Evolutionary conservation across 202 grass and related monocot genomes (phyloP), one percentile per base, ranked within the genome.

Genomic region (Saccharum hybrid): DNA sequence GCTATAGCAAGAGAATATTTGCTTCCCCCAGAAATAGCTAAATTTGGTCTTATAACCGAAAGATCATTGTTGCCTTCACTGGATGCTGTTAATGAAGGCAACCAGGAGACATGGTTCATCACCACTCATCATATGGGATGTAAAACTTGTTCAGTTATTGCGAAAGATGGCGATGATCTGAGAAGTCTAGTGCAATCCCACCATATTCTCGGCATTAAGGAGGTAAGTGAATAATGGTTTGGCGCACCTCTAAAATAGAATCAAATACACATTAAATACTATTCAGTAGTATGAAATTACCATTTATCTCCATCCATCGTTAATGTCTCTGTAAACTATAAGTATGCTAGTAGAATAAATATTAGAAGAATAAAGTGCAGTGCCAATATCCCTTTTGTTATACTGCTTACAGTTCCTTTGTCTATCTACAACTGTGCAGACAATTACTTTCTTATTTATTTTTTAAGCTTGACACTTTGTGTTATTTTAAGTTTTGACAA

Each of bases 1-100:
- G 76, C 87, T 81, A 65, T 92, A 82, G 88, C 91, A 86, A 98
- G 90, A 81, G 96, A 98, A 70, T 73, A 88, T 79, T 92, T 98
- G 91, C 83, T 93, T 66, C 89, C 92, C 79, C 87, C 87, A 82
- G 92, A 95, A 74, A 95, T 81, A 75, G 85, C 91, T 68, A 92
- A 87, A 86, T 98, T 91, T 90, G 83, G 92, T 22, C 42, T 95
- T 62, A 83, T 98, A 83, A 91, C 91, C 33, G 86, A 94, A 72
- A 87, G 75, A 79, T 82, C 78, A 64, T 77, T 88, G 83, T 70
- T 93, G 81, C 70, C 82, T 78, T 87, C 85, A 63, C 74, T 88
- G 82, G 87, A 78, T 75, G 63, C 87, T 86, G 54, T 71, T 68
- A 82, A 40, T 73, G 78, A 77, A 86, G 62, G 68, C 36, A 87